phyloP scores from a whole-genome alignment of 768 basidiomycete genomes.

The Lactarius quietus region DNA sequence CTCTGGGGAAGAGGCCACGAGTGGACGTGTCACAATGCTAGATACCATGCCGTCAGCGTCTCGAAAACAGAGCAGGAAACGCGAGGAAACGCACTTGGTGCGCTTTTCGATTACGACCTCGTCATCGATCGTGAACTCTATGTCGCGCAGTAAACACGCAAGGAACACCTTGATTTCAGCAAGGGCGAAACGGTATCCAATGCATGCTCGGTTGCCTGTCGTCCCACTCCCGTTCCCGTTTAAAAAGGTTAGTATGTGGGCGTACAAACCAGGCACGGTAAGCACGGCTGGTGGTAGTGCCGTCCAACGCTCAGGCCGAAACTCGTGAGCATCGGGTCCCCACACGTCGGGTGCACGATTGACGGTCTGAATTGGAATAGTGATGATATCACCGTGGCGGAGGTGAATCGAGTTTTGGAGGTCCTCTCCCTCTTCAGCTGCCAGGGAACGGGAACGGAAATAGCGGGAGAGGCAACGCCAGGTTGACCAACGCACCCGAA shows the following conservation, averaged over 20 bases:
- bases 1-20: slow-evolving; percentile 51
- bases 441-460: background rate
- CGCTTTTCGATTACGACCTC: slow-evolving; percentile 57
- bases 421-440: background rate
- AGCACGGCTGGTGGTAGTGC: slow-evolving; percentile 36
- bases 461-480: slow-evolving; percentile 8
- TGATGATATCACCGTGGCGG: slow-evolving; percentile 50
- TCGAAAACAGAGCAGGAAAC: slow-evolving; percentile 17
- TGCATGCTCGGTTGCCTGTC: slow-evolving; percentile 48
- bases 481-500: slow-evolving; percentile 21
- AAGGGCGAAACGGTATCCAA: slow-evolving; percentile 59
- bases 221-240: slow-evolving; percentile 49
- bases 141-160: slow-evolving; percentile 53
- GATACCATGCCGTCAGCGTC: slow-evolving; percentile 11
- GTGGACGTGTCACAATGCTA: slow-evolving; percentile 54
- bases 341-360: slow-evolving; percentile 55
- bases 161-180: slow-evolving; percentile 62
- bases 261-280: slow-evolving; percentile 49
- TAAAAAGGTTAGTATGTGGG: slow-evolving; percentile 53
- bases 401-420: slow-evolving; percentile 10
- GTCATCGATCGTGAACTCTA: slow-evolving; percentile 51
- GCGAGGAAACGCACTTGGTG: slow-evolving; percentile 48
- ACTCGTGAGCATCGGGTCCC: slow-evolving; percentile 62
- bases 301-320: slow-evolving; percentile 58
- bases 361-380: slow-evolving; percentile 56